phyloP scores from a whole-genome alignment of 1,284 basidiomycete genomes.

The Fomitopsis palustris region DNA sequence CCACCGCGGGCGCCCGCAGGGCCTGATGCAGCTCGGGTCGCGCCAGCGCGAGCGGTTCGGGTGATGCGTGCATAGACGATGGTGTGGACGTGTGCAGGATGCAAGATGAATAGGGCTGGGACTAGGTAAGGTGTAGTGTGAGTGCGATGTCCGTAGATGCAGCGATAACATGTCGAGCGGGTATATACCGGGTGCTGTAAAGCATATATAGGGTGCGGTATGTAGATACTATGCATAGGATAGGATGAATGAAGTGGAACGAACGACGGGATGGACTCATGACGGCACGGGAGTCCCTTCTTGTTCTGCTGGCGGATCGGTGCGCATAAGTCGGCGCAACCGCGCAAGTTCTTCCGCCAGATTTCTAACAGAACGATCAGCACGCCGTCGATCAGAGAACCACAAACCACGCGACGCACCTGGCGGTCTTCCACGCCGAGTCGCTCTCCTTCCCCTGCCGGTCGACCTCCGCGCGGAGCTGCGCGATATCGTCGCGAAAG shows the following conservation, averaged over 20 bases:
- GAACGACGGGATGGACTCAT: background rate
- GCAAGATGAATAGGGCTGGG: background rate
- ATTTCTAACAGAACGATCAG: conserved; percentile 33
- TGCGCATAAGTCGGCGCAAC: conserved; percentile 66
- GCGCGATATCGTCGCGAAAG: conserved; percentile 45
- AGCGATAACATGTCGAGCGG: conserved; percentile 7
- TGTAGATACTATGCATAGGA: background rate
- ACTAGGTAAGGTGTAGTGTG: background rate
- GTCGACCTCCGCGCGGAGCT: conserved; percentile 46
- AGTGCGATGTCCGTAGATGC: conserved; percentile 3
- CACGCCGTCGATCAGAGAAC: background rate
- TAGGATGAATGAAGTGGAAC: background rate
- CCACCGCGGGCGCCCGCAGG: conserved; percentile 13
- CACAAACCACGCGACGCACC: conserved; percentile 41
- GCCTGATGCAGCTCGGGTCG: conserved; percentile 17
- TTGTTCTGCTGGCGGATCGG: background rate
- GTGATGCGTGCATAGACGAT: background rate
- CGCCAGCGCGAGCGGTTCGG: conserved; percentile 12
- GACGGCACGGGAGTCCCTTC: background rate
- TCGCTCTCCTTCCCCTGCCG: conserved; percentile 52
- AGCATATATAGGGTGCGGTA: background rate
- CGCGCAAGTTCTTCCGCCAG: conserved; percentile 60
- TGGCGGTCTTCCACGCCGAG: conserved; percentile 54
- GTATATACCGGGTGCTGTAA: background rate
- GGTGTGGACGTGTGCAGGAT: background rate